Conservation (phyloP, 108 stramenopile species). For the Discostella stelligeroides region DNA sequence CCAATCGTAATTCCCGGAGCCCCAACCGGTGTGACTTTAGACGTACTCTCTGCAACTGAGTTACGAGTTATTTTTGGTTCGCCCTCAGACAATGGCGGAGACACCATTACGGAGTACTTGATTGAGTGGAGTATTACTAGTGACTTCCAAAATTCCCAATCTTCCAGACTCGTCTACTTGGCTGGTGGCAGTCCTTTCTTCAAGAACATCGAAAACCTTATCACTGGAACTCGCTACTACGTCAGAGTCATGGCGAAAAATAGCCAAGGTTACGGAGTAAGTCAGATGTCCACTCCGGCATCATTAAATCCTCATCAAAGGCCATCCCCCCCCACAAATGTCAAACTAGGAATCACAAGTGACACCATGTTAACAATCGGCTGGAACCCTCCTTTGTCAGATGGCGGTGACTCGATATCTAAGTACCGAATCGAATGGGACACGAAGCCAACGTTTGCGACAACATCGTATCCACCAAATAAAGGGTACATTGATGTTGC, state of each 20-base stretch:
- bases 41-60: conserved; percentile 64
- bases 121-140: conserved; percentile 72
- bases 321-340: conserved; percentile 67
- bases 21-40: conserved; percentile 72
- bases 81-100: conserved; percentile 85
- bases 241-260: conserved; percentile 82
- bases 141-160: conserved; percentile 44
- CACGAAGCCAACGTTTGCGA: conserved; percentile 60
- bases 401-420: conserved; percentile 78
- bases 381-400: conserved; percentile 51
- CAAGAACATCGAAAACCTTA: conserved; percentile 65
- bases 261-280: conserved; percentile 70
- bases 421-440: conserved; percentile 87
- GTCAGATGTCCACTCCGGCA: conserved; percentile 68
- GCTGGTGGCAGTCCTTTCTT: conserved; percentile 81
- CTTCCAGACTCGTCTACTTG: conserved; percentile 53
- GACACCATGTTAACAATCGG: conserved; percentile 82
- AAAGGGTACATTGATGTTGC: conserved; percentile 65
- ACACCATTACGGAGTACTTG: conserved; percentile 68
- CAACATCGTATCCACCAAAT: conserved; percentile 56
- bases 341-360: conserved; percentile 67
- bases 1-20: conserved; percentile 75
- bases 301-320: conserved; percentile 72
- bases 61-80: conserved; percentile 72
- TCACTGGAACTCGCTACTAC: conserved; percentile 66